These are phyloP conservation scores for Scheffersomyces ergatensis DNA, from an alignment of 805 yeast species.

Conservation along the genomic window DNA sequence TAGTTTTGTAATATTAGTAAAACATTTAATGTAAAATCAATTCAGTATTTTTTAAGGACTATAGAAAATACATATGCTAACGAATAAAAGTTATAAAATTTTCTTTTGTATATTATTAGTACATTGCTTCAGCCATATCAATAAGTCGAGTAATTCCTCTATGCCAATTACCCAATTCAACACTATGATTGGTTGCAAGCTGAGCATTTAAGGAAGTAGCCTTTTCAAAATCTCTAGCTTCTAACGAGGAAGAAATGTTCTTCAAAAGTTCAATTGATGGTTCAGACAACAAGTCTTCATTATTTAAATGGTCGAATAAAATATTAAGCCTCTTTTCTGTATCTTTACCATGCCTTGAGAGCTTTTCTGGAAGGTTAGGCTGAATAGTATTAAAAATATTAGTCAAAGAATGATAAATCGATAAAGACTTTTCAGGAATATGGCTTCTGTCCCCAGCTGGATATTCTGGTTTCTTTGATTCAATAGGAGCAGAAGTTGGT, in stretches of 20 bases:
- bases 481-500: slow-evolving; percentile 21
- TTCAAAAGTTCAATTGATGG: slow-evolving; percentile 55
- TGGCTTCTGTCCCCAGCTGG: slow-evolving; percentile 71
- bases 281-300: slow-evolving; percentile 59
- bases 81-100: neutral
- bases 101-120: slow-evolving; percentile 7
- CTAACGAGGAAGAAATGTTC: slow-evolving; percentile 49
- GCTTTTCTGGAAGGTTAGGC: slow-evolving; percentile 74
- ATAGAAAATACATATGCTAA: neutral
- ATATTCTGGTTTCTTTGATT: slow-evolving; percentile 21
- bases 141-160: slow-evolving; percentile 87
- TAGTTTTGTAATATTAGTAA: neutral
- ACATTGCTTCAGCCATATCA: slow-evolving; percentile 57
- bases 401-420: slow-evolving; percentile 57
- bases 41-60: neutral
- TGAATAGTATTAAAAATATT: slow-evolving; percentile 58
- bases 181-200: slow-evolving; percentile 61
- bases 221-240: slow-evolving; percentile 49
- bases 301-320: slow-evolving; percentile 75
- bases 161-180: slow-evolving; percentile 89
- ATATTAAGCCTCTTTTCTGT: slow-evolving; percentile 78
- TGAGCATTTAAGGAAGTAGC: slow-evolving; percentile 59
- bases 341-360: slow-evolving; percentile 69
- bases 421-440: slow-evolving; percentile 56
- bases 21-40: too few species aligned